phyloP scores from a whole-genome alignment of 2,329 filamentous ascomycete species.

The Waltergamsia citrina region DNA sequence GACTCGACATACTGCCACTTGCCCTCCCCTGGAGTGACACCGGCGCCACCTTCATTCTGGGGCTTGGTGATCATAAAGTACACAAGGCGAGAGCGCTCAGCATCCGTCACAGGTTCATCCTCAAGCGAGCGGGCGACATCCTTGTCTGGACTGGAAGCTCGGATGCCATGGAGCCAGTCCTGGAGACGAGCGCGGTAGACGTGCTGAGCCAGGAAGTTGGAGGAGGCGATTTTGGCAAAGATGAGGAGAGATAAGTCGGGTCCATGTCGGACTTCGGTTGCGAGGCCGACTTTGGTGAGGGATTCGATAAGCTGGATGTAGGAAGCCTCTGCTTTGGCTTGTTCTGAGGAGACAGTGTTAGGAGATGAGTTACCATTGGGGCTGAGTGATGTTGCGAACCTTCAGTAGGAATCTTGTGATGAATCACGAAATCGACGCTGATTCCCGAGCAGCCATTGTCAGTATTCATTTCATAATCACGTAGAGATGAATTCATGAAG shows the following conservation, averaged over 20 bases:
- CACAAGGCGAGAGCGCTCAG: conserved; percentile 79
- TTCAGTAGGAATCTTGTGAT: conserved; percentile 61
- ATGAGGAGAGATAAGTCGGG: conserved; percentile 67
- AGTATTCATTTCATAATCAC: conserved; percentile 4
- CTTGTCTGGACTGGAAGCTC: conserved; percentile 64
- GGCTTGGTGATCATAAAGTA: conserved; percentile 76
- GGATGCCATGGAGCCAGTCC: conserved; percentile 89
- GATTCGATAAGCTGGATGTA: conserved; percentile 72
- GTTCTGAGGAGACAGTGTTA: conserved; percentile 36
- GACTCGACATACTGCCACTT: conserved; percentile 66
- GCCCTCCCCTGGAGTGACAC: conserved; percentile 59
- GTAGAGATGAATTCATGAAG: background rate
- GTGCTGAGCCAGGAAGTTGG: conserved; percentile 65
- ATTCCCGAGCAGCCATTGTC: conserved; percentile 4
- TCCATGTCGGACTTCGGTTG: conserved; percentile 78
- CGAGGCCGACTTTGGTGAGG: conserved; percentile 70
- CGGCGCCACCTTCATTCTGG: conserved; percentile 66
- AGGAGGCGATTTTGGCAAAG: conserved; percentile 72
- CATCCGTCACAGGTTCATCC: conserved; percentile 71
- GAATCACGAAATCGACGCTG: conserved; percentile 82
- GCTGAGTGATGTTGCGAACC: conserved; percentile 31
- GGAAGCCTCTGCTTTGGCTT: conserved; percentile 57
- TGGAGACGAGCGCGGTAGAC: conserved; percentile 81
- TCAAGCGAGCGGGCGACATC: conserved; percentile 60
- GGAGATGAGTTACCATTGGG: background rate